Evolutionary conservation across 345 rosid species (phyloP), one percentile per base, ranked within the genome.

Genomic region (Euphorbia pulcherrima): DNA sequence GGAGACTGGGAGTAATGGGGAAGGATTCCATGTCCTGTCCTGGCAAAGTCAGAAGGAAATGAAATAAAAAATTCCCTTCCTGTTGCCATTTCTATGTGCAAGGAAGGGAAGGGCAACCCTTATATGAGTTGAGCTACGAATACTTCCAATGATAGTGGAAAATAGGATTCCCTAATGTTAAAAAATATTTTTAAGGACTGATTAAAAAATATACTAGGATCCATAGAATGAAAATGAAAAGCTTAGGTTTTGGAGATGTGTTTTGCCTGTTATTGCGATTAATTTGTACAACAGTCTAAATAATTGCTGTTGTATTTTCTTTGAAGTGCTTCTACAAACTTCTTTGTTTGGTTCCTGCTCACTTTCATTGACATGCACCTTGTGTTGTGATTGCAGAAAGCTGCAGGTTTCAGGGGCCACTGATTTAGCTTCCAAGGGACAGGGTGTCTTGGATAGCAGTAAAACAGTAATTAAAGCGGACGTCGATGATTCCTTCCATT

Each of bases 341-440:
- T 76, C 27, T 12, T 13, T 23, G 52, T 64, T 20, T 50, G 17
- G 24, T 59, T 37, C 69, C 64, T 64, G 23, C 47, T 70, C 51
- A 52, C 58, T 51, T 60, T 37, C 75, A 52, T 55, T 59, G 66
- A 69, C 51, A 29, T 63, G 46, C 44, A 35, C 72, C 72, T 54
- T 74, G 26, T 63, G 63, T 55, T 68, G 28, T 78, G 3, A 75
- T 12, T 69, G 29, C 85, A 95, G 97, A 74, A 95, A 95, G 80
- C 86, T 88, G 97, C 96, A 88, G 83, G 85, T 87, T 33, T 83
- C 96, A 69, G 97, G 92, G 72, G 93, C 96, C 68, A 73, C 84
- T 56, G 99, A 90, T 76, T 83, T 88, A 72, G 96, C 97, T 62
- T 88, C 96, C 72, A 90, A 86, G 80, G 92, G 85, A 48, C 90